These are phyloP conservation scores for Pichia scutulata DNA, from an alignment of 805 yeast genomes.

Conservation along the genomic window DNA sequence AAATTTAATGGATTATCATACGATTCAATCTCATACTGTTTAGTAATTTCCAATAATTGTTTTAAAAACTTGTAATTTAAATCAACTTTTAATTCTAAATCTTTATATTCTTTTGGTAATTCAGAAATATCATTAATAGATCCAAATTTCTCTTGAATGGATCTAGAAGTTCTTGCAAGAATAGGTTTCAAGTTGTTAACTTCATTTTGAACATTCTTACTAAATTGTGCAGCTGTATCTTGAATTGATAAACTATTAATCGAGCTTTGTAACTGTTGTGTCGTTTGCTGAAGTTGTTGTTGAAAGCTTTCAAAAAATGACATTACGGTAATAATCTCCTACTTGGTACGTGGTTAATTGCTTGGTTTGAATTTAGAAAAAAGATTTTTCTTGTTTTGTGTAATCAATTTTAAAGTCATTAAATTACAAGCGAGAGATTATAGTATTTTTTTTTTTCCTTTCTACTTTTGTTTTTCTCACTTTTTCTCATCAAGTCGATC, in stretches of 20 bases:
- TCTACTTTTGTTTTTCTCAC: too few relatives aligned
- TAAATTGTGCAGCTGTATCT: conserved; percentile 29
- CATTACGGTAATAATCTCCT: too few relatives aligned
- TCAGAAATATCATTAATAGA: conserved; percentile 62
- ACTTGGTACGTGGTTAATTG: background rate
- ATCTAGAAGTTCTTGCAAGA: conserved; percentile 50
- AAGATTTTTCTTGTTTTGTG: too few relatives aligned
- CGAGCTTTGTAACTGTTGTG: conserved; percentile 14
- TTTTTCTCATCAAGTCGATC: background rate
- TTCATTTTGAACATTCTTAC: conserved; percentile 28
- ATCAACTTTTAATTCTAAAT: conserved; percentile 61
- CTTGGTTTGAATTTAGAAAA: too few relatives aligned
- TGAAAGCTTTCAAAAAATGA: conserved; percentile 19
- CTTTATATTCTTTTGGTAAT: conserved; percentile 64
- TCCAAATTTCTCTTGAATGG: conserved; percentile 53
- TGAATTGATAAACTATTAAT: conserved; percentile 28
- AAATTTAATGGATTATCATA: conserved; percentile 81
- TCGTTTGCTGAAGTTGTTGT: conserved; percentile 17
- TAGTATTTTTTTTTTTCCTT: too few relatives aligned
- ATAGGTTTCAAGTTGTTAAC: conserved; percentile 38
- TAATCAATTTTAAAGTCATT: too few relatives aligned
- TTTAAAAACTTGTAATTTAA: conserved; percentile 53
- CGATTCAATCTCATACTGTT: conserved; percentile 64
- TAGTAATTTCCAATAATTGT: conserved; percentile 41
- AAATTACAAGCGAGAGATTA: too few relatives aligned